phyloP scores from a whole-genome alignment of 768 basidiomycete genomes.

The Postia placenta region DNA sequence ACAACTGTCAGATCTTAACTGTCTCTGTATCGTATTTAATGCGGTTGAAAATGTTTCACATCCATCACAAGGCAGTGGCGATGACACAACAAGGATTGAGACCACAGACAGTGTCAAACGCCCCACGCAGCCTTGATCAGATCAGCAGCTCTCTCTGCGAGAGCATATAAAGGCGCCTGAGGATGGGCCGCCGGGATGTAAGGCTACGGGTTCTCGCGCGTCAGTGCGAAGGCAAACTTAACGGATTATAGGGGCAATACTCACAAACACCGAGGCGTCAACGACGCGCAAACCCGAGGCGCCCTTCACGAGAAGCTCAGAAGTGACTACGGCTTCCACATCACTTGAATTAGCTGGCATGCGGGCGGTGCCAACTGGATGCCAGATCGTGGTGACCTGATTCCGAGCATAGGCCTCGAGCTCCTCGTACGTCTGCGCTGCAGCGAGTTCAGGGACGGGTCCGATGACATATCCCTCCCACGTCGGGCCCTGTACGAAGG shows the following conservation, averaged over 20 bases:
- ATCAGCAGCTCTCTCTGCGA: conserved; percentile 21
- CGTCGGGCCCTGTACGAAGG: conserved; percentile 7
- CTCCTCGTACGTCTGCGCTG: conserved; percentile 9
- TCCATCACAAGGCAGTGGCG: too few relatives aligned
- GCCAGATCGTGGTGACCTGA: conserved; percentile 16
- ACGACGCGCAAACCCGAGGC: conserved; percentile 33
- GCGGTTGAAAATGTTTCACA: too few relatives aligned
- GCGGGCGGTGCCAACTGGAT: conserved; percentile 30
- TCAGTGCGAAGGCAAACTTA: neutral
- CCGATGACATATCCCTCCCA: conserved; percentile 9
- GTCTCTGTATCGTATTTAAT: too few relatives aligned
- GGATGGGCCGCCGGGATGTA: conserved; percentile 16
- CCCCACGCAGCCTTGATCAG: conserved; percentile 16
- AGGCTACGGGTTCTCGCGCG: conserved; percentile 11
- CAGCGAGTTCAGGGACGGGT: neutral
- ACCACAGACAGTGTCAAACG: too few relatives aligned
- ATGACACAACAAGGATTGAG: too few relatives aligned
- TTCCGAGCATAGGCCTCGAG: conserved; percentile 15
- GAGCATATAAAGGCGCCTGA: conserved; percentile 14
- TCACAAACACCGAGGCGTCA: conserved; percentile 12
- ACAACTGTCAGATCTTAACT: too few relatives aligned
- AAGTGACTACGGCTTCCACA: conserved; percentile 30
- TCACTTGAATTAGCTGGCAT: conserved; percentile 30
- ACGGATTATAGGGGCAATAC: neutral
- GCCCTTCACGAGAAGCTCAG: conserved; percentile 37